Base-by-base conservation (phyloP, 805 yeast genomes). In the Kodamaea lidongshanica region DNA sequence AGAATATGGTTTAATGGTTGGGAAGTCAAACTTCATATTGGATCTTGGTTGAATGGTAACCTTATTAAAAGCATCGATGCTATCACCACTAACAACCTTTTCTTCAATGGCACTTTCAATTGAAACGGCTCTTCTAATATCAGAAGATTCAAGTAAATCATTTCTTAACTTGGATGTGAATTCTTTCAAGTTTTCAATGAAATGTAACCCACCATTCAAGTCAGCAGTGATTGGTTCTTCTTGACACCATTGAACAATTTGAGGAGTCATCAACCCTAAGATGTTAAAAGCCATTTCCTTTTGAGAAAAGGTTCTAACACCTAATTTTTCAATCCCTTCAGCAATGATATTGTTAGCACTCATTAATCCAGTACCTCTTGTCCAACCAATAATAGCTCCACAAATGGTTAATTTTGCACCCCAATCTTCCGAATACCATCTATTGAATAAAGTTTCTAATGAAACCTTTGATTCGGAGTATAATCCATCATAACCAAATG, bases 311-410 rank as follows among this genome's bases (percentile, higher is more conserved):
- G 99, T 92, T 67, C 97, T 83, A 28, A 92, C 96, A 51, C 98
- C 97, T 38, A 82, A 68, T 56, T 77, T 76, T 67, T 92, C 99
- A 53, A 92, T 84, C 46, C 96, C 96, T 66, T 88, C 96, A 39
- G 99, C 96, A 58, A 92, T 85, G 56, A 86, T 81, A 69, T 92
- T 92, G 74, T 92, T 92, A 48, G 80, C 96, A 52, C 87, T 73
- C 99, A 92, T 92, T 55, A 92, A 78, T 54, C 99, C 99, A 37
- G 99, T 92, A 63, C 99, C 99, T 74, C 99, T 85, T 42, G 99
- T 92, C 99, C 99, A 92, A 58, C 99, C 99, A 61, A 92, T 92
- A 45, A 92, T 74, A 26, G 98, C 96, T 71, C 99, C 99, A 63
- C 96, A 88, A 38, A 92, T 70, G 37, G 97, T 92, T 66, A 92